Conservation (phyloP, 306 rosid genomes). For the Pterocarpus santalinus region DNA sequence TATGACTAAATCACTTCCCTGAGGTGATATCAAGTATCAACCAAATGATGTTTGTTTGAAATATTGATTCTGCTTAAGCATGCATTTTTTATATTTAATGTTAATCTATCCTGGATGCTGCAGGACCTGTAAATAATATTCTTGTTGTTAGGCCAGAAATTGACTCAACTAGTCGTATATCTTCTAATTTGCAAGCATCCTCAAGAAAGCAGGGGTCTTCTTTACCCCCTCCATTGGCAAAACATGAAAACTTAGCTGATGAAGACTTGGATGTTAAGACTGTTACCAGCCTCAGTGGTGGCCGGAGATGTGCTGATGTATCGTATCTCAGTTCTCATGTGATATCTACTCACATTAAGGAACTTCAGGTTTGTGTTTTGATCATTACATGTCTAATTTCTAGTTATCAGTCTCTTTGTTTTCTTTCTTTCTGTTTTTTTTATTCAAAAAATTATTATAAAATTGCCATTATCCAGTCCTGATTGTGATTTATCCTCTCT, state of each 20-base stretch:
- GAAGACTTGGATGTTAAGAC: conserved; percentile 52
- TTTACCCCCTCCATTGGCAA: conserved; percentile 71
- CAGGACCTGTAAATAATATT: conserved; percentile 61
- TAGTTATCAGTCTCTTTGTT: background rate
- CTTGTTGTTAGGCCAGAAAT: conserved; percentile 57
- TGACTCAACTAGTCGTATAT: conserved; percentile 42
- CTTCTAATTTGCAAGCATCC: conserved; percentile 43
- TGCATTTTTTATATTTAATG: conserved; percentile 3
- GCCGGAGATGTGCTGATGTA: conserved; percentile 37
- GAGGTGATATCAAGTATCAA: too few species aligned
- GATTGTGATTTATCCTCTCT: conserved; percentile 36
- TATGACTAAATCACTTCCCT: too few species aligned
- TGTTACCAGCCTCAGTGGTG: conserved; percentile 51
- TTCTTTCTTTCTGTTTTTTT: background rate
- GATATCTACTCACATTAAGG: conserved; percentile 63
- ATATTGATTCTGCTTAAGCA: conserved; percentile 27
- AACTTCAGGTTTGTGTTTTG: conserved; percentile 69
- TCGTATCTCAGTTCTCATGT: conserved; percentile 54
- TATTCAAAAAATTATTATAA: too few species aligned
- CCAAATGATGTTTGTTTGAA: background rate
- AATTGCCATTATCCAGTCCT: background rate
- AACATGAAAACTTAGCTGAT: conserved; percentile 40
- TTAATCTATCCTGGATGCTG: conserved; percentile 29
- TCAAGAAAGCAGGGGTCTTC: conserved; percentile 49
- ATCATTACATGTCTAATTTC: conserved; percentile 2